Base-by-base conservation (phyloP, 2,329 filamentous ascomycete species). In the Pezicula radicicola region DNA sequence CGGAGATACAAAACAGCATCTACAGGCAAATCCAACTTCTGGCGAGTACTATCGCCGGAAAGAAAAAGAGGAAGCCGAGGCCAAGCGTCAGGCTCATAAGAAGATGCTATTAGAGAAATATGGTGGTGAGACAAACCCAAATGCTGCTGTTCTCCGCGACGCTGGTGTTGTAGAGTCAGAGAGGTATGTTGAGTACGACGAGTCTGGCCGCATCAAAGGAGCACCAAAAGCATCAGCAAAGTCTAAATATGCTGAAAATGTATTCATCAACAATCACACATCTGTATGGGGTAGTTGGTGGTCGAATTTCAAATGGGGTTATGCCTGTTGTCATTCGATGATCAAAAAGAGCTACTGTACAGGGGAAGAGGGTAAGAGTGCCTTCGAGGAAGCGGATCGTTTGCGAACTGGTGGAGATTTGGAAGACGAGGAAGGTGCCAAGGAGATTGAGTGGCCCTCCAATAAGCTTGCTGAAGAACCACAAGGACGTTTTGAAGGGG, bases 291-390 rank as follows among this genome's bases (percentile, higher is more conserved):
- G 94, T 46, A 96, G 91, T 64, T 99, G 94, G 94, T 99, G 94
- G 94, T 83, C 85, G 49, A 85, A 90, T 65, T 97, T 97, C 73
- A 82, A 87, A 70, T 99, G 94, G 94, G 94, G 94, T 1, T 99
- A 96, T 70, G 82, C 89, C 19, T 99, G 94, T 70, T 99, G 94
- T 75, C 91, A 95, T 68, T 96, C 91, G 0, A 87, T 85, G 19
- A 83, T 96, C 56, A 97, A 96, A 73, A 97, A 99, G 71, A 96
- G 91, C 64, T 99, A 97, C 66, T 99, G 94, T 70, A 97, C 93
- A 0, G 94, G 94, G 25, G 90, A 94, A 55, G 89, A 89, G 53
- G 94, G 94, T 35, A 95, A 85, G 68, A 74, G 74, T 55, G 92
- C 91, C 1, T 91, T 89, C 70, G 86, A 92, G 61, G 87, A 89